These are phyloP conservation scores for Pseudohalonectria lignicola DNA, from an alignment of 2,329 filamentous ascomycete species.

Conservation along the genomic window DNA sequence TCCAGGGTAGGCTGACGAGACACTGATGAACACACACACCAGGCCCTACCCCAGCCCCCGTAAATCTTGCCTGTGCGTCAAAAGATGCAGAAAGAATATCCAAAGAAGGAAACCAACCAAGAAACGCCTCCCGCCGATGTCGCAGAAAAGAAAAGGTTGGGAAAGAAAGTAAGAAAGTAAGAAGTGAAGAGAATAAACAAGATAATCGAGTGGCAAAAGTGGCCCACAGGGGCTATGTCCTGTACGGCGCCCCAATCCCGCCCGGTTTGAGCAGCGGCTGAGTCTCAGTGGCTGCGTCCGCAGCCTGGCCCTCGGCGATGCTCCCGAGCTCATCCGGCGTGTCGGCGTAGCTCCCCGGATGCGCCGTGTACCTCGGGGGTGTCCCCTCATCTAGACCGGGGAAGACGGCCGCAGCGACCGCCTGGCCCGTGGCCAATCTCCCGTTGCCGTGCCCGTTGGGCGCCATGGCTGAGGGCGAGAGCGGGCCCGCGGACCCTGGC, in stretches of 20 bases:
- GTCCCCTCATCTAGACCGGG: constrained; percentile 38
- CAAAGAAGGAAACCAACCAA: not conserved
- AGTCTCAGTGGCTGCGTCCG: constrained; percentile 36
- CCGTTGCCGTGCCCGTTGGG: no score
- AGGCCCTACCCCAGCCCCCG: no score
- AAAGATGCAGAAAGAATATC: no score
- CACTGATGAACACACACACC: no score
- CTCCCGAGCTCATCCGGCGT: constrained; percentile 39
- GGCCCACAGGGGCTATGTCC: constrained; percentile 4
- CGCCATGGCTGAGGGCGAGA: no score
- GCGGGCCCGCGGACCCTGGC: no score
- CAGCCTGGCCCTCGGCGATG: constrained; percentile 38
- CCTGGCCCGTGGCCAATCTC: no score
- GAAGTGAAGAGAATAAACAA: not conserved
- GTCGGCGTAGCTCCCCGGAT: constrained; percentile 39
- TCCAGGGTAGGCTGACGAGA: no score
- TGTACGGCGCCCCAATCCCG: constrained; percentile 32
- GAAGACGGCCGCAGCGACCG: constrained; percentile 10
- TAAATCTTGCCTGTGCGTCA: no score
- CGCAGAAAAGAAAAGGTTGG: not conserved
- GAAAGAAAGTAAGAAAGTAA: constrained; percentile 1
- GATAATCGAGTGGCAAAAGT: no score
- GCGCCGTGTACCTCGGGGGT: constrained; percentile 38
- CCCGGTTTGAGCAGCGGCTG: constrained; percentile 38
- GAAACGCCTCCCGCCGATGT: not conserved